phyloP scores from a whole-genome alignment of 1,284 basidiomycete species.

The Coriolopsis trogii region DNA sequence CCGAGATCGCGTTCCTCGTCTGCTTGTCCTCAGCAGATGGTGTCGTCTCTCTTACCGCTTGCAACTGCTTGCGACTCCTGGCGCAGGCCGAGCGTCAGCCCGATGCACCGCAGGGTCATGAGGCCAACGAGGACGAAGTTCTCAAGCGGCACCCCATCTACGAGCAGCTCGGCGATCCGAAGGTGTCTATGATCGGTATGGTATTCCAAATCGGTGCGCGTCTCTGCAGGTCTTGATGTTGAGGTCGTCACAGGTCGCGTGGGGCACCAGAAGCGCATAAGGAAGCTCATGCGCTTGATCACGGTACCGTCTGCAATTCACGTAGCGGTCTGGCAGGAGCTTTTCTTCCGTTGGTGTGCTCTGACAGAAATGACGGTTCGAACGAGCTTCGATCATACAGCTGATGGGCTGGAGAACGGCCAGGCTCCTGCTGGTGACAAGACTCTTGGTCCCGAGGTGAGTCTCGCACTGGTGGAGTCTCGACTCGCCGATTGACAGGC shows the following conservation, averaged over 20 bases:
- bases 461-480: too few relatives aligned
- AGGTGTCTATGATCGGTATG: slow-evolving; percentile 67
- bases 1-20: slow-evolving; percentile 73
- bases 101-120: slow-evolving; percentile 51
- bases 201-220: slow-evolving; percentile 31
- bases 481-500: too few relatives aligned
- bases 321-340: slow-evolving; percentile 82
- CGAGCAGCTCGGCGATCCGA: slow-evolving; percentile 77
- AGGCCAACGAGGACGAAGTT: slow-evolving; percentile 59
- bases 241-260: slow-evolving; percentile 55
- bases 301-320: slow-evolving; percentile 66
- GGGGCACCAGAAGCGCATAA: slow-evolving; percentile 79
- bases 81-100: slow-evolving; percentile 66
- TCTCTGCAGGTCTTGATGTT: background rate
- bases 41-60: slow-evolving; percentile 66
- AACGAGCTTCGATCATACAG: slow-evolving; percentile 28
- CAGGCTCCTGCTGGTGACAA: slow-evolving; percentile 32
- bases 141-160: slow-evolving; percentile 73
- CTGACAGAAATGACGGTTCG: slow-evolving; percentile 38
- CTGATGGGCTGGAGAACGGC: slow-evolving; percentile 26
- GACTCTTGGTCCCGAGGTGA: slow-evolving; percentile 44
- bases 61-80: slow-evolving; percentile 66
- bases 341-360: slow-evolving; percentile 55
- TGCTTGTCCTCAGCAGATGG: slow-evolving; percentile 69
- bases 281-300: slow-evolving; percentile 70